These are phyloP conservation scores for Cryptosporidium canis DNA, from an alignment of 169 alveolate species.

Conservation along the genomic window DNA sequence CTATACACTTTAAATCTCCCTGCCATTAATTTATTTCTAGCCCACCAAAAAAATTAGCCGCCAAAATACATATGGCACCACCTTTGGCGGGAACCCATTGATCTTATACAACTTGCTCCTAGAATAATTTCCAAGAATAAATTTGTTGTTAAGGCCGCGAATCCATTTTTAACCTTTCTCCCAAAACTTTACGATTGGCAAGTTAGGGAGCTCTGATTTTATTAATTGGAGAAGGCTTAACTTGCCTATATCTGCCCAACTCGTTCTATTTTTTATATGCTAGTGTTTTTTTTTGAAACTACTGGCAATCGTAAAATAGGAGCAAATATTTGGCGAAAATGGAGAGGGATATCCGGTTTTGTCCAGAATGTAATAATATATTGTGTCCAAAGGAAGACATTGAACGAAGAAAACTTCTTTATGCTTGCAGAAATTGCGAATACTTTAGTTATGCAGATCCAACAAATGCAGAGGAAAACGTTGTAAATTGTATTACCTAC, in stretches of 20 bases:
- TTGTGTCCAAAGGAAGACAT: slow-evolving; percentile 75
- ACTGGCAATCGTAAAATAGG: neutral
- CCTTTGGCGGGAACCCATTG: neutral
- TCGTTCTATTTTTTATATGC: neutral
- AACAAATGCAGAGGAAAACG: slow-evolving; percentile 75
- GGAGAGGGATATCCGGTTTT: slow-evolving; percentile 77
- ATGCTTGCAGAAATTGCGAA: slow-evolving; percentile 78
- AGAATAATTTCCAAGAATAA: neutral
- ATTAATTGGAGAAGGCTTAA: neutral
- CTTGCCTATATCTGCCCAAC: neutral
- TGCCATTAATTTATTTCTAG: neutral
- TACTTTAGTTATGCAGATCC: slow-evolving; percentile 73
- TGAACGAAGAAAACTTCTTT: slow-evolving; percentile 73
- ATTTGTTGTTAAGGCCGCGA: neutral
- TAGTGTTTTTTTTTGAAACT: neutral
- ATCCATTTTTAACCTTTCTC: neutral
- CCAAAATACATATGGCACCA: neutral
- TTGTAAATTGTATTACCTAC: slow-evolving; percentile 75
- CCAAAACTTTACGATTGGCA: neutral
- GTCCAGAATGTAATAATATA: slow-evolving; percentile 80
- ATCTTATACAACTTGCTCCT: neutral
- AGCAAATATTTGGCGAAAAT: neutral
- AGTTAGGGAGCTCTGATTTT: neutral
- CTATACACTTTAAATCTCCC: neutral
- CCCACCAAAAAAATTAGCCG: neutral